A percentile compares a stretch with the other conserved stretches of the same genome.
Conservation (phyloP, 2,329 filamentous ascomycete genomes). For the Arthroderma sp. region DNA sequence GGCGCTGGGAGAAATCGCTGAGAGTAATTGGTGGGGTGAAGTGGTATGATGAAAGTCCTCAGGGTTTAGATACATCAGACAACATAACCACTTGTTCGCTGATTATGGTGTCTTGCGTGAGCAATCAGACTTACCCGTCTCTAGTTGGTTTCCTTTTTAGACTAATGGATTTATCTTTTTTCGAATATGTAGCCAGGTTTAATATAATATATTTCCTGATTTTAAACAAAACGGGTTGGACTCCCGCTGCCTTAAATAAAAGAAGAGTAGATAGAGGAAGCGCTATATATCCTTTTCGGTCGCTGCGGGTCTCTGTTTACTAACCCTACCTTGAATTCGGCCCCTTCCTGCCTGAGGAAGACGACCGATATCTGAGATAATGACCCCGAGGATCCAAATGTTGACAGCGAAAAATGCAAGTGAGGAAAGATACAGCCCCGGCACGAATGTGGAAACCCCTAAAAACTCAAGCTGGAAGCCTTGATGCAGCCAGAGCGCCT, state of each 20-base stretch:
- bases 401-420: constrained; percentile 75
- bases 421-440: constrained; percentile 66
- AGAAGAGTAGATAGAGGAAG: neutral
- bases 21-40: neutral
- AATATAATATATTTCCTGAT: neutral
- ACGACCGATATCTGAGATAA: constrained; percentile 53
- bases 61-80: neutral
- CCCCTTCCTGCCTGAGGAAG: neutral
- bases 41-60: neutral
- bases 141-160: neutral
- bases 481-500: constrained; percentile 61
- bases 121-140: neutral
- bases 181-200: neutral
- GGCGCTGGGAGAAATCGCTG: neutral
- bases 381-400: constrained; percentile 71
- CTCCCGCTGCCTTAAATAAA: neutral
- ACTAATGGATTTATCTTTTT: neutral
- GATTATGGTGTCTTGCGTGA: neutral
- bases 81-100: neutral
- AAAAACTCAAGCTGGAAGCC: constrained; percentile 68
- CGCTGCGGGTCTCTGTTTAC: neutral
- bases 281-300: neutral
- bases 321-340: neutral
- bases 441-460: constrained; percentile 70
- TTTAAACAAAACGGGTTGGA: neutral